Evolutionary conservation across 352 stramenopile genomes (phyloP), one percentile per base, ranked within the genome.

Genomic region (Phytophthora pinifolia): DNA sequence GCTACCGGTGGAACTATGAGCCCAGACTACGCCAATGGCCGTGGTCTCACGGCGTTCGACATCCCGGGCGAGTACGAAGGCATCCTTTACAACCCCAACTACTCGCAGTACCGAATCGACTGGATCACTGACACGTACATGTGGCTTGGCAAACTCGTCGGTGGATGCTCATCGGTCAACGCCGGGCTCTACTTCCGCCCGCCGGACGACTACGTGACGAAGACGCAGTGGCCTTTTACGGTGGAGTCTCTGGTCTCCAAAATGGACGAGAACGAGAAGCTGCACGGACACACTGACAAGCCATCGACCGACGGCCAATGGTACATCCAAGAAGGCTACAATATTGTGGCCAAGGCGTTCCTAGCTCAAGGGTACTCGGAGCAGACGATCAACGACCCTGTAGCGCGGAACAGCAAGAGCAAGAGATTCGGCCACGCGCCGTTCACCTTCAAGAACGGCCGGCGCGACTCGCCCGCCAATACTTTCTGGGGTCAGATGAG

Each of bases 131-230:
- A 61, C 33, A 29, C 53, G 6, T 63, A 70, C 34, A 64, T 67
- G 46, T 84, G 60, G 50, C 66, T 86, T 3, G 87, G 79, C 41
- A 92, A 94, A 48, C 73, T 86, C 34, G 63, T 96, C 14, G 88
- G 86, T 30, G 88, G 86, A 15, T 89, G 67, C 44, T 88, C 76
- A 29, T 85, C 76, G 10, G 75, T 94, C 45, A 96, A 96, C 59
- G 83, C 61, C 31, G 85, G 85, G 55, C 59, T 96, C 9, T 92
- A 92, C 70, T 81, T 93, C 37, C 74, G 81, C 25, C 69, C 72
- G 12, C 62, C 72, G n/a, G 72, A 85, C 37, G 47, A 60, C 15
- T 84, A 83, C 63, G 64, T 80, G 33, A 71, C 50, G 13, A 72
- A 72, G 7, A 65, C 60, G 15, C 59, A 63, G 29, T 76, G 32